phyloP scores from a whole-genome alignment of 371 early-diverging fungal species.

The Syncephalastrum monosporum region DNA sequence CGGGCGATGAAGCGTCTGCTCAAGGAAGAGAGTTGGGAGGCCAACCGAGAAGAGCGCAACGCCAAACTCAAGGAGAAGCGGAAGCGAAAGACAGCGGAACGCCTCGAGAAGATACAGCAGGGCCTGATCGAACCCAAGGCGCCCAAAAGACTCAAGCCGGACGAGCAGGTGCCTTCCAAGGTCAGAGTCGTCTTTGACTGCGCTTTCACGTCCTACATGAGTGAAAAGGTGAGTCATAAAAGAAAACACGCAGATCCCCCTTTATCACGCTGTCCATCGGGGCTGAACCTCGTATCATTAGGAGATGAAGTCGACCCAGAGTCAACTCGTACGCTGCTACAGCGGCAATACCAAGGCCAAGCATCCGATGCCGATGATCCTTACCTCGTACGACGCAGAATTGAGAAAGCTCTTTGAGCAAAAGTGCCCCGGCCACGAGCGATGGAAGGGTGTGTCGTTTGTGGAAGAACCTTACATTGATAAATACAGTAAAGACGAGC shows the following conservation, averaged over 20 bases:
- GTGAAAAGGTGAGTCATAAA: slow-evolving; percentile 47
- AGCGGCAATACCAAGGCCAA: slow-evolving; percentile 56
- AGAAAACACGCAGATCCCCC: no score
- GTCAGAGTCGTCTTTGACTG: slow-evolving; percentile 68
- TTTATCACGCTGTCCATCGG: no score
- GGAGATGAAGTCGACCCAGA: slow-evolving; percentile 66
- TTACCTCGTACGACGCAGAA: slow-evolving; percentile 47
- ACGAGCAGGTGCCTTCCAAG: slow-evolving; percentile 30
- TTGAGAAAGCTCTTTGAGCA: slow-evolving; percentile 37
- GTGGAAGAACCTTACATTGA: slow-evolving; percentile 40
- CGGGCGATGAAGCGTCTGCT: slow-evolving; percentile 42
- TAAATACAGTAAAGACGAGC: slow-evolving; percentile 49
- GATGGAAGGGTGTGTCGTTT: slow-evolving; percentile 45
- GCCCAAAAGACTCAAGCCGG: slow-evolving; percentile 28
- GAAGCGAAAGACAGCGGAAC: slow-evolving; percentile 33
- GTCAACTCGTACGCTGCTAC: slow-evolving; percentile 71
- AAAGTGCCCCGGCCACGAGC: slow-evolving; percentile 39
- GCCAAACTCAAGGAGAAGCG: slow-evolving; percentile 30
- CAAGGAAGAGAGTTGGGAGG: slow-evolving; percentile 40
- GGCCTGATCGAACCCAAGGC: slow-evolving; percentile 31
- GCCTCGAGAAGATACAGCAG: slow-evolving; percentile 27
- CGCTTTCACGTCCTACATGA: slow-evolving; percentile 79
- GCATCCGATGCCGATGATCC: slow-evolving; percentile 48
- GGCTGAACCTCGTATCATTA: slow-evolving; percentile 6
- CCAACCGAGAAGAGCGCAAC: slow-evolving; percentile 24